Base-by-base conservation (phyloP, 495 filamentous ascomycete genomes). In the Xylaria palmicola region DNA sequence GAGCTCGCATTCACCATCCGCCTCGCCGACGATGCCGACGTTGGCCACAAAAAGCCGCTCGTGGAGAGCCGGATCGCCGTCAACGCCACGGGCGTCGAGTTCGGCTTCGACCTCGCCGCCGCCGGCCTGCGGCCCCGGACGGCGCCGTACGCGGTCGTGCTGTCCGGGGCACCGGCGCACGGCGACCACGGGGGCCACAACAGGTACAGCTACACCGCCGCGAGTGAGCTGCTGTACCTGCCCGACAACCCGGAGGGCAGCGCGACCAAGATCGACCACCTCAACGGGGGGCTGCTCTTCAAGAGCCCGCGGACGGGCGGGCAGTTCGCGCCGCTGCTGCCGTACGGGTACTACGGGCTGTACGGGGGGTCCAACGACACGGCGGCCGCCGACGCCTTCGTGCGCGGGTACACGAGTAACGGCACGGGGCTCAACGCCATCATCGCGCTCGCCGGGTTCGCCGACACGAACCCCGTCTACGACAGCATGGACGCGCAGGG, bases 311-410 rank as follows among this genome's bases (percentile, higher is more conserved):
- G 63, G 1, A 72, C 77, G 2, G 68, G 55, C 10, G 65, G 71
- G n/a, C 67, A 62, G 1, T 75, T 81, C 59, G 66, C 72, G 0
- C 75, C 85, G 0, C 59, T 89, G 17, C 72, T 90, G 20, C 85
- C 87, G 15, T 88, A 86, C 65, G 85, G 86, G 30, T 87, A 81
- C 72, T 90, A 88, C 69, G 80, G 82, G 0, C 77, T 79, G 37
- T 87, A 85, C 61, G 80, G 81, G 29, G 80, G 80, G 59, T 85
- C 86, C 41, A 77, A 76, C 26, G 69, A 75, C 50, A 75, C 73
- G 8, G 71, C 72, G 27, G 65, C 81, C 44, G 69, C 69, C 32
- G 63, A 78, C 15, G 62, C 60, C 0, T 68, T 71, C 20, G 80
- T 87, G 65, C 74, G 78, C 52, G 68, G 70, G 37, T 77, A 82